Conservation (phyloP, 2,329 filamentous ascomycete genomes). For the Fusarium cyanostomum region DNA sequence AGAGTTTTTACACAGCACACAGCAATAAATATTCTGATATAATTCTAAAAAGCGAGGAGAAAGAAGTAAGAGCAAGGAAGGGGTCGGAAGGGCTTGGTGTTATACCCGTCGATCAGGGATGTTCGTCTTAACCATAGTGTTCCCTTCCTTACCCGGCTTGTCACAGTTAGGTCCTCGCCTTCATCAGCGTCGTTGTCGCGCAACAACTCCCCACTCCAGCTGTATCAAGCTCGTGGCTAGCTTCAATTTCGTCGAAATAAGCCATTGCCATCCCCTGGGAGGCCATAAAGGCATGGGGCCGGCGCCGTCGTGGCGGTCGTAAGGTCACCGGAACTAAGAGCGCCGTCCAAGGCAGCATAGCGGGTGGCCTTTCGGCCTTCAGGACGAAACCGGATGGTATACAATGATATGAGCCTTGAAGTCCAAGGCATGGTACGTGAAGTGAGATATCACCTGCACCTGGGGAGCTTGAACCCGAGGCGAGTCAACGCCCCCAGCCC, state of each 20-base stretch:
- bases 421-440: constrained; percentile 10
- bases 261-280: constrained; percentile 95
- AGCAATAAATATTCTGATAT: too few relatives aligned
- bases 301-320: constrained; percentile 50
- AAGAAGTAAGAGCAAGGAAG: too few relatives aligned
- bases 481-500: too few relatives aligned
- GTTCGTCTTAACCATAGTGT: constrained; percentile 95
- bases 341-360: constrained; percentile 82
- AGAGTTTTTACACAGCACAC: too few relatives aligned
- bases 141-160: constrained; percentile 82
- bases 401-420: constrained; percentile 7
- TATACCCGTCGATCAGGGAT: constrained; percentile 92
- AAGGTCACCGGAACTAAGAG: constrained; percentile 79
- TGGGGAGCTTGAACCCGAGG: too few relatives aligned
- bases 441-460: too few relatives aligned
- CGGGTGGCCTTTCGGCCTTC: constrained; percentile 89
- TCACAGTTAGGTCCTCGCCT: constrained; percentile 82
- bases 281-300: constrained; percentile 79
- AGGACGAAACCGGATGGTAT: neutral
- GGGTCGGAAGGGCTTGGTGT: too few relatives aligned
- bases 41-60: too few relatives aligned
- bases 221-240: too few relatives aligned
- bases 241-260: too few relatives aligned
- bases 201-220: too few relatives aligned
- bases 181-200: too few relatives aligned